Base-by-base conservation (phyloP, 2,329 filamentous ascomycete genomes). In the Exophiala spinifera region DNA sequence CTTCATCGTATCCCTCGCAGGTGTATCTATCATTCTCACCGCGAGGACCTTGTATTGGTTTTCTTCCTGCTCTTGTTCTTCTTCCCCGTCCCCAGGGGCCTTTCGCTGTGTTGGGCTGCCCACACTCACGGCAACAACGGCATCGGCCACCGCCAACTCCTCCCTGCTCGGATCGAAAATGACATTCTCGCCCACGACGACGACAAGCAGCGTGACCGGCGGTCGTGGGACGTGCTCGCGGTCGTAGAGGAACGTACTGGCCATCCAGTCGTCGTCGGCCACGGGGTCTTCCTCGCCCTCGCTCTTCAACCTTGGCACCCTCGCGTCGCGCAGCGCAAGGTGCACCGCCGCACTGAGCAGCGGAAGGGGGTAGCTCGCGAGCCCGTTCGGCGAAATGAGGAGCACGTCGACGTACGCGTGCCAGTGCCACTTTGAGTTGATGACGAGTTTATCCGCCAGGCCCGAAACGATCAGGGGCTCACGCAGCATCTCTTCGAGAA, bases 181-280 rank as follows among this genome's bases (percentile, higher is more conserved):
- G 72, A 96, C 86, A 69, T 94, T 97, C 55, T 87, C 79, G 54
- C 87, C 89, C 0, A 96, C 86, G 2, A 88, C 84, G 70, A 95
- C 87, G 52, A 97, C 90, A 10, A 99, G 85, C 17, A 99, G 80
- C 3, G 92, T 96, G 52, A 99, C 82, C 0, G 94, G 91, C 3
- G 94, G 94, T 37, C 3, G 49, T 62, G 31, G 13, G n/a, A n/a
- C 71, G 68, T 55, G 34, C 49, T 33, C 79, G 28, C 5, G 79
- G 1, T 85, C 81, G 74, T 95, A 99, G 25, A 99, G 76, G 53
- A 84, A 85, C 15, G 83, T 79, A 1, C 91, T 85, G 14, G 87
- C 88, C 61, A 88, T 89, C 94, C 94, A 99, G 75, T 99, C 94
- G 73, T 99, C 94, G 74, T 96, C 88, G 73, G 99, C 99, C 68